Percentiles rank a stretch among this genome's conserved stretches.
Conservation (phyloP, 306 rosid genomes). For the Ziziphus jujuba region DNA sequence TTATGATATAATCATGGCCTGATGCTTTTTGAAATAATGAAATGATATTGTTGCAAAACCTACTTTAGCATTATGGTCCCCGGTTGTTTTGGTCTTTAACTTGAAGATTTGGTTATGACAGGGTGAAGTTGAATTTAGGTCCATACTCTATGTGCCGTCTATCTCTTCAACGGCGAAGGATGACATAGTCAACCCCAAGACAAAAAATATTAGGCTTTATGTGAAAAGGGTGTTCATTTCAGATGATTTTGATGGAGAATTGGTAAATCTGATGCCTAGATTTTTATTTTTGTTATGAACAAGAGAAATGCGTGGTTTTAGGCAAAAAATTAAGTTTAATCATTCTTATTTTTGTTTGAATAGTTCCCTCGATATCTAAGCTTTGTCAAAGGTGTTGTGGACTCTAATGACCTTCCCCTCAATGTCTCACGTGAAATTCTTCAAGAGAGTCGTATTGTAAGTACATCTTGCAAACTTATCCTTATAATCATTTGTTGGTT, state of each 20-base stretch:
- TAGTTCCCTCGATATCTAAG: constrained; percentile 96
- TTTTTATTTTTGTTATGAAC: neutral
- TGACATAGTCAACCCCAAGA: constrained; percentile 82
- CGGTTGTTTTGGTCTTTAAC: constrained; percentile 22
- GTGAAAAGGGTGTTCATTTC: constrained; percentile 98
- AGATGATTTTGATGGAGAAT: constrained; percentile 95
- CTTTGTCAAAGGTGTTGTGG: constrained; percentile 95
- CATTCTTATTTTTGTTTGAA: constrained; percentile 22
- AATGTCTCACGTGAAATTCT: constrained; percentile 98
- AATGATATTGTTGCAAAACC: constrained; percentile 9
- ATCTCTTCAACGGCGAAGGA: constrained; percentile 74
- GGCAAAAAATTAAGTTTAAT: constrained; percentile 11
- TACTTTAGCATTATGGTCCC: neutral
- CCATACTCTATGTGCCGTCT: constrained; percentile 91
- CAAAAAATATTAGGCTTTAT: constrained; percentile 89
- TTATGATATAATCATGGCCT: neutral
- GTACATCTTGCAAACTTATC: constrained; percentile 18
- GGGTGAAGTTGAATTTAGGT: constrained; percentile 98
- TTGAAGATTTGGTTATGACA: constrained; percentile 36
- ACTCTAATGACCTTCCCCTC: constrained; percentile 96
- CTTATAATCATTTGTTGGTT: constrained; percentile 11
- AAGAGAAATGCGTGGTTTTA: neutral
- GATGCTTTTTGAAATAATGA: neutral
- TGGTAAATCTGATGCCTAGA: constrained; percentile 52
- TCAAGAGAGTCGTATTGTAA: constrained; percentile 95